Percentiles rank a stretch among this genome's conserved stretches.
These are phyloP conservation scores for Pichia sorboxylosa DNA, from an alignment of 1,139 yeast genomes.

Conservation along the genomic window DNA sequence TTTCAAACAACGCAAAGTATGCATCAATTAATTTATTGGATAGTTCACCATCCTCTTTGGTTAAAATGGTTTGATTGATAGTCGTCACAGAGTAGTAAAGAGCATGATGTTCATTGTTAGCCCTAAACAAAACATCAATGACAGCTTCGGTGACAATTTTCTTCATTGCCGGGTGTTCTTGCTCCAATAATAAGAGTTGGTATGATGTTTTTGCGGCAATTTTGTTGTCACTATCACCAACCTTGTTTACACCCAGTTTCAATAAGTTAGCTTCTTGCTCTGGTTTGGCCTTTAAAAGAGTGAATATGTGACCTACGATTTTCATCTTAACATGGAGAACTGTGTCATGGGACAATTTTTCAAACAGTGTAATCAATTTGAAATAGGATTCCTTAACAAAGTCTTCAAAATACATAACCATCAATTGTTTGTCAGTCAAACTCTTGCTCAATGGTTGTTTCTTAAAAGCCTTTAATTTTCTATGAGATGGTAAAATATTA, in stretches of 20 bases:
- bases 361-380: conserved; percentile 58
- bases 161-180: conserved; percentile 95
- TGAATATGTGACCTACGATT: conserved; percentile 66
- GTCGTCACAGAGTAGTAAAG: conserved; percentile 82
- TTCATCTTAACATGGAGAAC: conserved; percentile 79
- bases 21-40: conserved; percentile 78
- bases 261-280: conserved; percentile 92
- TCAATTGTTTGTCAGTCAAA: conserved; percentile 44
- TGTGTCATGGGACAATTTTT: conserved; percentile 77
- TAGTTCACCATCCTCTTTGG: conserved; percentile 59
- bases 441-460: conserved; percentile 52
- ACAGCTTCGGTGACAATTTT: conserved; percentile 66
- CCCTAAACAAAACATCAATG: conserved; percentile 67
- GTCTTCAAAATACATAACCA: conserved; percentile 81
- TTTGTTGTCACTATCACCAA: conserved; percentile 86
- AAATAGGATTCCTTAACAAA: conserved; percentile 69
- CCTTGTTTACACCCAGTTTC: conserved; percentile 80
- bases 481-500: conserved; percentile 66
- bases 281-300: conserved; percentile 72
- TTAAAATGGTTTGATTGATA: conserved; percentile 82
- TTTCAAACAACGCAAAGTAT: conserved; percentile 79
- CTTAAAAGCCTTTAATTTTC: conserved; percentile 71
- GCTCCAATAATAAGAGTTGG: conserved; percentile 68
- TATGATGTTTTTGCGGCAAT: conserved; percentile 85
- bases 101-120: conserved; percentile 72